These are phyloP conservation scores for Amphichorda felina DNA, from an alignment of 2,329 filamentous ascomycete genomes.

Conservation along the genomic window DNA sequence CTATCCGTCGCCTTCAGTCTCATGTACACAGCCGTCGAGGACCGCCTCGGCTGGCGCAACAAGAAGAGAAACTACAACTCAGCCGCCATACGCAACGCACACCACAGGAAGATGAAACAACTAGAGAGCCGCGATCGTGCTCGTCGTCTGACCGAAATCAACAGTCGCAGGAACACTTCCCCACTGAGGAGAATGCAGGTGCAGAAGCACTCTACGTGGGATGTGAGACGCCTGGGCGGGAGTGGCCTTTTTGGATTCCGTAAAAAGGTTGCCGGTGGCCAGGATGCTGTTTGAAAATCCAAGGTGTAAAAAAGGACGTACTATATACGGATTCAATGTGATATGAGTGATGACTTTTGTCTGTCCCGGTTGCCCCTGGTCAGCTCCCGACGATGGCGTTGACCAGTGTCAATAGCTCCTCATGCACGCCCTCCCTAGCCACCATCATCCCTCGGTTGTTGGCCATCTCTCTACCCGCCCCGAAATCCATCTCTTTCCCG, in stretches of 20 bases:
- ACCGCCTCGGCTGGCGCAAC: slow-evolving; percentile 6
- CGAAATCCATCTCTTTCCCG: slow-evolving; percentile 21
- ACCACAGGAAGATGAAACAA: slow-evolving; percentile 6
- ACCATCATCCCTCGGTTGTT: slow-evolving; percentile 25
- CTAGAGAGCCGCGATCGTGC: slow-evolving; percentile 6
- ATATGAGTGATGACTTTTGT: neutral
- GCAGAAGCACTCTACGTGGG: slow-evolving; percentile 4
- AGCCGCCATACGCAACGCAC: slow-evolving; percentile 5
- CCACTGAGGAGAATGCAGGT: neutral
- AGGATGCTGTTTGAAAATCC: neutral
- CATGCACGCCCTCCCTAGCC: slow-evolving; percentile 31
- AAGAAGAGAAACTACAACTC: slow-evolving; percentile 6
- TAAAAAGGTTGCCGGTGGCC: neutral
- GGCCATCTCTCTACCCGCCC: slow-evolving; percentile 18
- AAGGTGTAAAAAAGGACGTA: neutral
- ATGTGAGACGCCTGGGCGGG: slow-evolving; percentile 1
- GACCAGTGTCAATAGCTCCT: slow-evolving; percentile 19
- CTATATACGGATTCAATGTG: neutral
- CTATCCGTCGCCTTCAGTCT: slow-evolving; percentile 5
- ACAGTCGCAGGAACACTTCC: slow-evolving; percentile 5
- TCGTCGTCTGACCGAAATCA: slow-evolving; percentile 8
- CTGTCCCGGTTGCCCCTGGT: neutral
- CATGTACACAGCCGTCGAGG: slow-evolving; percentile 4
- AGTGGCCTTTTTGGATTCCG: slow-evolving; percentile 1
- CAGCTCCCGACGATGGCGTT: slow-evolving; percentile 3